Evolutionary conservation across 495 filamentous ascomycete genomes (phyloP), one percentile per base, ranked within the genome.

Genomic region (Aspergillus nidulans): DNA sequence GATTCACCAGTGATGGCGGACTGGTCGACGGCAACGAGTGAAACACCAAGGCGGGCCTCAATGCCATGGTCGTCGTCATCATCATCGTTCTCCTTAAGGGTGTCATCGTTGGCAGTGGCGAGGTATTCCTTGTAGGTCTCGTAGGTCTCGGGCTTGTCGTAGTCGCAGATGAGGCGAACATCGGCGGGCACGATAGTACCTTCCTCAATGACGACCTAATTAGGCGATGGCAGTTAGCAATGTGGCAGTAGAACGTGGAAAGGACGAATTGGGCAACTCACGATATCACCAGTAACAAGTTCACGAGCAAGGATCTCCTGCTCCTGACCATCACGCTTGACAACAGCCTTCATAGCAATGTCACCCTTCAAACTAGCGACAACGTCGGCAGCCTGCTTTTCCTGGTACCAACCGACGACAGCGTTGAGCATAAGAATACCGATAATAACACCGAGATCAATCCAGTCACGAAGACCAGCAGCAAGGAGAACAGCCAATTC

Each of bases 331-430:
- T 90, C 78, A 61, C 88, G 86, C 56, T 90, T 67, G 63, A 89
- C 86, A 61, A 75, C 73, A 49, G 86, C 82, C 69, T 81, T 85
- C 85, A 92, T 87, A 56, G 88, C 88, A 68, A 92, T 92, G 63
- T 91, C 87, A 77, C 88, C 88, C 75, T 90, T 90, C 39, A 92
- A 74, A 54, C 76, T 82, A 52, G 87, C 86, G 56, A 92, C 88
- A 62, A 92, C 86, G 70, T 92, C 88, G 56, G 86, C 88, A 56
- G 88, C 88, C 74, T 90, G 86, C 74, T 90, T 91, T 70, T 92
- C 88, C 69, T 92, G 88, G 70, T 91, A 92, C 82, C 87, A 92
- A 75, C 88, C 88, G 67, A 90, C 88, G 49, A 77, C 65, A 53
- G 88, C 88, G 75, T 92, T 92, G 54, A 92, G 84, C 62, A 85